Evolutionary conservation across 2,329 filamentous ascomycete species (phyloP), one percentile per base, ranked within the genome.

Genomic region (Coniella lustricola): DNA sequence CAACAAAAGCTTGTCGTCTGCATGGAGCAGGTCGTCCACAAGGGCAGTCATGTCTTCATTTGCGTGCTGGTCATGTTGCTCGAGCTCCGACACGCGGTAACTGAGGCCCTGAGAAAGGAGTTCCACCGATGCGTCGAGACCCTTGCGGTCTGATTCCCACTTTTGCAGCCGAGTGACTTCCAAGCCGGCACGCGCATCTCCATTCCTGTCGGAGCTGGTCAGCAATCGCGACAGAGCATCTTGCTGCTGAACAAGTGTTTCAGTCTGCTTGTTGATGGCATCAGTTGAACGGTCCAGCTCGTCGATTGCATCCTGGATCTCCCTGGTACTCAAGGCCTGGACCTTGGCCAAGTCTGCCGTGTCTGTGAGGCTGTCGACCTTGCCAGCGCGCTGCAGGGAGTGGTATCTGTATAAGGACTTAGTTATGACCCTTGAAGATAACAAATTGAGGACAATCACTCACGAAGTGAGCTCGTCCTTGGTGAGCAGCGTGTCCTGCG

Each of bases 271-370:
- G 53, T 77, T 72, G 22, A 87, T 84, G 16, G 74, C 75, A 16
- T 73, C 73, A 1, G 84, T 87, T 1, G 84, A 85, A 33, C 70
- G 70, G 51, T 77, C 73, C n/a, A 89, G 68, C 46, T 84, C 77
- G 3, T 76, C 72, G 43, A 85, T 79, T 14, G 84, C 84, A 35
- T 68, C 63, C 46, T 71, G 70, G 48, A 87, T 68, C 44, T 86
- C 81, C 21, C 75, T 67, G 49, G 86, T 81, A 13, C 70, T 66
- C 39, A 85, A 63, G 4, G 76, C 72, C 46, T 73, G 73, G 31
- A 75, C 64, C 29, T 67, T 57, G 3, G 69, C 66, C n/a, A 75
- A 55, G 54, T 79, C 71, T 48, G 73, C 64, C 33, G 66, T 56
- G 16, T 67, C 67, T 3, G 67, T 66, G 21, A 80, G 63, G 52